Conservation (phyloP, 305 asterid genomes). For the Coffea humblotiana region DNA sequence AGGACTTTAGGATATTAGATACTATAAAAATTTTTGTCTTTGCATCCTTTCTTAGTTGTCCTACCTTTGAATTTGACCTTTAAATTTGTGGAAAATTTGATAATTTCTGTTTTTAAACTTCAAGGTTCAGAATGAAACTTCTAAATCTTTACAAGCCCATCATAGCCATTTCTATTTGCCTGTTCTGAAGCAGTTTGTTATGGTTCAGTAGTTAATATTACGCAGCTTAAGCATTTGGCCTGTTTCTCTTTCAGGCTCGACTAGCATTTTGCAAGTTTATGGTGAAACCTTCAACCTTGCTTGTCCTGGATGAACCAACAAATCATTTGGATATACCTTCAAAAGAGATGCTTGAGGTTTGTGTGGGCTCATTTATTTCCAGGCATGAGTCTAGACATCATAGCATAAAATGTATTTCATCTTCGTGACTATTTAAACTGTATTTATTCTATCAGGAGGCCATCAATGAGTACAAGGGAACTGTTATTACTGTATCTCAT, state of each 20-base stretch:
- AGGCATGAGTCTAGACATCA: not conserved
- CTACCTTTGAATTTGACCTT: too few species aligned
- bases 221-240: not conserved
- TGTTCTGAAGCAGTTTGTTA: not conserved
- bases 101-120: not conserved
- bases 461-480: slow-evolving; percentile 83
- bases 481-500: slow-evolving; percentile 92
- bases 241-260: slow-evolving; percentile 59
- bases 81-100: too few species aligned
- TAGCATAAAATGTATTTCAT: not conserved
- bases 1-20: too few species aligned
- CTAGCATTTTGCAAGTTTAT: slow-evolving; percentile 98
- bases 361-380: slow-evolving; percentile 16
- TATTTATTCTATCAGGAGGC: slow-evolving; percentile 62
- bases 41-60: too few species aligned
- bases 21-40: too few species aligned
- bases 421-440: slow-evolving; percentile 16
- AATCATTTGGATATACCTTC: slow-evolving; percentile 97
- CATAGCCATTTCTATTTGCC: not conserved
- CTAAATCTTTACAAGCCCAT: not conserved
- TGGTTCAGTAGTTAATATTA: not conserved
- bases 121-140: not conserved
- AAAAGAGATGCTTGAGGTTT: slow-evolving; percentile 99
- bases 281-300: slow-evolving; percentile 94
- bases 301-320: slow-evolving; percentile 93